Conservation (phyloP, 179 eudicot genomes). For the Actinidia chinensis region DNA sequence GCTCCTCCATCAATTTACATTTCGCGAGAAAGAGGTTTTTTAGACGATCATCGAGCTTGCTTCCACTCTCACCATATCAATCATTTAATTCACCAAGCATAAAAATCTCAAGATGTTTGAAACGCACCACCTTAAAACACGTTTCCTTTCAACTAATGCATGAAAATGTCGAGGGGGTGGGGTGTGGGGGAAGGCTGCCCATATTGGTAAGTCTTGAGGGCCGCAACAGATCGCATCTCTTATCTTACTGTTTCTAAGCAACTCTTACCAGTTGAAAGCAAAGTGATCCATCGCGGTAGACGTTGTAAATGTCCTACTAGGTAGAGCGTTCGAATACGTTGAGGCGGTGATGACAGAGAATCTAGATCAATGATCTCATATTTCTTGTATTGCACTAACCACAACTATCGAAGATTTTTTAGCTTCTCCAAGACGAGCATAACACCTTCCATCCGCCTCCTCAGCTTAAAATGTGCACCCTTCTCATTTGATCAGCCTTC, state of each 20-base stretch:
- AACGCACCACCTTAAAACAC: conserved; percentile 17
- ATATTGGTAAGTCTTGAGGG: no score
- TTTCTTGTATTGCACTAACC: neutral
- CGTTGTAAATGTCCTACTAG: conserved; percentile 17
- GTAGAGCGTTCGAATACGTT: conserved; percentile 11
- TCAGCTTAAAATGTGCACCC: conserved; percentile 10
- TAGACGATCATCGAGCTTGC: conserved; percentile 17
- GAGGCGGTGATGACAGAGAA: conserved; percentile 18
- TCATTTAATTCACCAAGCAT: neutral
- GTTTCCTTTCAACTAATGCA: conserved; percentile 8
- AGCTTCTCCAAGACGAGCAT: conserved; percentile 24
- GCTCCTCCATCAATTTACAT: conserved; percentile 11
- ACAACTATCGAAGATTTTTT: conserved; percentile 20
- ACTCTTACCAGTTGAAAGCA: no score
- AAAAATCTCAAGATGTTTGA: conserved; percentile 3
- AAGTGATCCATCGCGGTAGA: conserved; percentile 21
- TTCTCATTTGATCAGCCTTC: conserved; percentile 23
- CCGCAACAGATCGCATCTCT: no score
- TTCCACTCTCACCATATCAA: conserved; percentile 7
- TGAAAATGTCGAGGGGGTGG: conserved; percentile 4
- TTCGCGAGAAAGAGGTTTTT: neutral
- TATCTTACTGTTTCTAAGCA: no score
- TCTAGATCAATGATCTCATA: conserved; percentile 15
- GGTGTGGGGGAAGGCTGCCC: no score
- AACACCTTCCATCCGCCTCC: conserved; percentile 21